These are phyloP conservation scores for Colletotrichum cuscutae DNA, from an alignment of 2,329 filamentous ascomycete genomes.

Conservation along the genomic window DNA sequence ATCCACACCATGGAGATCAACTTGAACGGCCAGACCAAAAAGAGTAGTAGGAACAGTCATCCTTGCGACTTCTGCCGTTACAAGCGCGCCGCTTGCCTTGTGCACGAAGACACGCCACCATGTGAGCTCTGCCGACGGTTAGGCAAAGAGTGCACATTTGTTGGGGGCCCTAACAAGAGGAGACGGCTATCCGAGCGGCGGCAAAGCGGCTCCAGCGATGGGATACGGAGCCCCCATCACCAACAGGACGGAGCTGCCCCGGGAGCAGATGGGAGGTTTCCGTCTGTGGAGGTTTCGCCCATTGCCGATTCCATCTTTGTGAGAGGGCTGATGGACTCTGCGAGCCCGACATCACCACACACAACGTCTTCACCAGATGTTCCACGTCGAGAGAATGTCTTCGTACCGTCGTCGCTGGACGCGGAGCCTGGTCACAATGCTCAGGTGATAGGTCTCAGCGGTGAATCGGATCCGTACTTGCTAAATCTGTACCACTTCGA, in stretches of 20 bases:
- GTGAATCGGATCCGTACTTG: conserved; percentile 25
- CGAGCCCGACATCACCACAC: background rate
- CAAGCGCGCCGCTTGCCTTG: conserved; percentile 28
- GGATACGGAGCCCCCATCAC: background rate
- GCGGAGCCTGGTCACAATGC: conserved; percentile 12
- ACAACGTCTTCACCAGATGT: background rate
- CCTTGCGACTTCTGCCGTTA: conserved; percentile 31
- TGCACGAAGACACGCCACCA: background rate
- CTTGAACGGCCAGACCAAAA: background rate
- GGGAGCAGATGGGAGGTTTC: background rate
- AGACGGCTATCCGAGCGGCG: background rate
- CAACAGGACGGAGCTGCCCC: background rate
- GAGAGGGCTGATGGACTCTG: background rate
- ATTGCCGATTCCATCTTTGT: background rate
- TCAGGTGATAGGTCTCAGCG: conserved; percentile 25
- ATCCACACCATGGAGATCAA: conserved; percentile 21
- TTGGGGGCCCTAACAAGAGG: conserved; percentile 23
- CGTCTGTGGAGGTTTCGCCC: conserved; percentile 1
- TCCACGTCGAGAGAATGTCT: background rate
- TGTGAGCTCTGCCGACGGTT: conserved; percentile 21
- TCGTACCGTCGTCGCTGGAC: background rate
- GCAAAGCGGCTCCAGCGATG: background rate
- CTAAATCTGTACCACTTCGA: conserved; percentile 21
- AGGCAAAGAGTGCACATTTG: conserved; percentile 24
- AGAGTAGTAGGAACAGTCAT: conserved; percentile 14